These are phyloP conservation scores for Euphorbia tirucalli DNA, from an alignment of 345 rosid genomes.

Conservation along the genomic window DNA sequence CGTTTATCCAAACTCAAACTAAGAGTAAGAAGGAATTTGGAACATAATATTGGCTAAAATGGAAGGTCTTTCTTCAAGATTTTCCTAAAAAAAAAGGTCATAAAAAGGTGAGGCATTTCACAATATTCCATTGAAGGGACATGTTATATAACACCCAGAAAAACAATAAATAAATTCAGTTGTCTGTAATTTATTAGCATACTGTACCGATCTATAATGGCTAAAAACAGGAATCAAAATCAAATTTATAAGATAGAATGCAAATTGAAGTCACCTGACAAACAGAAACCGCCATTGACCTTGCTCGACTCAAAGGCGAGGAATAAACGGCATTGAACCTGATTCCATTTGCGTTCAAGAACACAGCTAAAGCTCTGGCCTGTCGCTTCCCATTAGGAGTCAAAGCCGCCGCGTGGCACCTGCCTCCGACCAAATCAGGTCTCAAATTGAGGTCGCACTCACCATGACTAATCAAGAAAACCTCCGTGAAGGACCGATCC, in stretches of 20 bases:
- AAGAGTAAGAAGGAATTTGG: not conserved
- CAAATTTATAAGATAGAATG: not conserved
- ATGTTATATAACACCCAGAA: not conserved
- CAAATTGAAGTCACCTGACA: slow-evolving; percentile 53
- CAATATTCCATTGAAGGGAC: not conserved
- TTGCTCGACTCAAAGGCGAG: slow-evolving; percentile 80
- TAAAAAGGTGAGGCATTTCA: not conserved
- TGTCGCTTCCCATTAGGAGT: slow-evolving; percentile 81
- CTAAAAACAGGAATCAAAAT: not conserved
- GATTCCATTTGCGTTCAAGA: slow-evolving; percentile 74
- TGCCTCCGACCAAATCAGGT: slow-evolving; percentile 79
- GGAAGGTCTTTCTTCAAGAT: not conserved
- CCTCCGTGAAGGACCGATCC: slow-evolving; percentile 51
- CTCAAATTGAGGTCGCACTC: slow-evolving; percentile 71
- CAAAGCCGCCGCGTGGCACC: slow-evolving; percentile 63
- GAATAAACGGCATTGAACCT: slow-evolving; percentile 66
- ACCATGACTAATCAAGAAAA: slow-evolving; percentile 69
- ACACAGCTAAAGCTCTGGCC: slow-evolving; percentile 88
- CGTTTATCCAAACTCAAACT: no score
- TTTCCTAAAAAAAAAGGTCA: not conserved
- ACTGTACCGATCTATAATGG: not conserved
- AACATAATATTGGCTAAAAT: not conserved
- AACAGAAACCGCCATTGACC: slow-evolving; percentile 76
- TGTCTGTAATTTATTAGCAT: not conserved
- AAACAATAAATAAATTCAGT: not conserved